Conservation (phyloP, 345 rosid genomes). For the Acer saccharum region DNA sequence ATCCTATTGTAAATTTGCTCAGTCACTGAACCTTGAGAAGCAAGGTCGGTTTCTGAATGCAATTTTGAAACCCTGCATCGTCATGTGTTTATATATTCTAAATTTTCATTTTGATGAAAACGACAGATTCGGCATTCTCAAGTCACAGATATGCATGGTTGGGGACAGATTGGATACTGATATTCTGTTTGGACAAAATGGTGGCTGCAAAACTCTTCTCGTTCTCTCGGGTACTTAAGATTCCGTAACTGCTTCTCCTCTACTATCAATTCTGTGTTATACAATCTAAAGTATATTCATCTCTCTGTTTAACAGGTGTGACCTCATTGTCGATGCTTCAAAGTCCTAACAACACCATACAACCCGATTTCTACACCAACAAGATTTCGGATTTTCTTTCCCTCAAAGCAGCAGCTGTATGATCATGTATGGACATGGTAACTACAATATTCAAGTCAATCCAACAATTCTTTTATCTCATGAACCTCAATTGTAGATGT, state of each 20-base stretch:
- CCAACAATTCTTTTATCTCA: not conserved
- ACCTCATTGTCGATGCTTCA: constrained; percentile 74
- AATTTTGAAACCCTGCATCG: not conserved
- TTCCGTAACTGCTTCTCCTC: not conserved
- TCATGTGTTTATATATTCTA: not conserved
- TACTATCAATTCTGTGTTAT: not conserved
- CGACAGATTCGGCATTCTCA: constrained; percentile 76
- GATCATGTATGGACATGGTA: constrained; percentile 26
- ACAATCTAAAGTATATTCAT: not conserved
- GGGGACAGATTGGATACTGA: constrained; percentile 97
- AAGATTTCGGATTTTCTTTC: constrained; percentile 82
- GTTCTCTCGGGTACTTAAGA: constrained; percentile 75
- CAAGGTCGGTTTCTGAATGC: not conserved
- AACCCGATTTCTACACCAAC: constrained; percentile 87
- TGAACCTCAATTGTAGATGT: not conserved
- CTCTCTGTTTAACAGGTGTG: constrained; percentile 52
- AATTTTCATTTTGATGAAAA: constrained; percentile 6
- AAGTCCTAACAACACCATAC: constrained; percentile 67
- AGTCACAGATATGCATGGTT: constrained; percentile 97
- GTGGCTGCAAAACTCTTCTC: constrained; percentile 93
- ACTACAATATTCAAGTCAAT: not conserved
- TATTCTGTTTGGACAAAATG: constrained; percentile 85
- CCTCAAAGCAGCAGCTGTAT: constrained; percentile 70
- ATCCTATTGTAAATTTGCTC: not conserved
- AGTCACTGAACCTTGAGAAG: not conserved